A percentile compares a stretch with the other conserved stretches of the same genome.
phyloP scores from a whole-genome alignment of 2,329 filamentous ascomycete genomes.

The Delphinella strobiligena region DNA sequence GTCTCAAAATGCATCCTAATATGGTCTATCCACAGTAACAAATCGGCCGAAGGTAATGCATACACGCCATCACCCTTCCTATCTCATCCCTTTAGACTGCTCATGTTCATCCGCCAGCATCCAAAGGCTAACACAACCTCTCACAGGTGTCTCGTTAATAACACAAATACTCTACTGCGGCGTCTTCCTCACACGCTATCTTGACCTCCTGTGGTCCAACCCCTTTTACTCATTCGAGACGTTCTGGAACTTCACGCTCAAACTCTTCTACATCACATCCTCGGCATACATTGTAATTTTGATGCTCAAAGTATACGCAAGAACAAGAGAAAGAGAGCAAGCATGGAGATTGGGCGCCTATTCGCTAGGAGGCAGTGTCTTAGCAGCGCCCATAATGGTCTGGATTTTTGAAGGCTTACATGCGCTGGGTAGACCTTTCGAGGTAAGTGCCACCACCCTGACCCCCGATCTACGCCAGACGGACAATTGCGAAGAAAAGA shows the following conservation, averaged over 20 bases:
- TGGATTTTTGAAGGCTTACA: conserved; percentile 46
- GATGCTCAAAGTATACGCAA: conserved; percentile 76
- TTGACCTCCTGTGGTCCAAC: conserved; percentile 55
- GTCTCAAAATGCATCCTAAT: conserved; percentile 55
- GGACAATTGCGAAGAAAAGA: not conserved
- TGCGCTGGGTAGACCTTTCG: conserved; percentile 10
- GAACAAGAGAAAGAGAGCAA: conserved; percentile 80
- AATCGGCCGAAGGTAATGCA: conserved; percentile 11
- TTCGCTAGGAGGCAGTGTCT: conserved; percentile 51
- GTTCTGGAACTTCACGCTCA: conserved; percentile 68
- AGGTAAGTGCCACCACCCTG: no score
- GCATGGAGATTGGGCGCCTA: conserved; percentile 82
- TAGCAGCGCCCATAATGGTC: conserved; percentile 61
- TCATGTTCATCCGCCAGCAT: not conserved
- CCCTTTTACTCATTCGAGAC: conserved; percentile 22
- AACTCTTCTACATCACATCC: conserved; percentile 76
- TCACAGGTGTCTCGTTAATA: conserved; percentile 79
- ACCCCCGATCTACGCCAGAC: not conserved
- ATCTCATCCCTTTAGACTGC: not conserved
- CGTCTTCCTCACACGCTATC: conserved; percentile 79
- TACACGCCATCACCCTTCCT: not conserved
- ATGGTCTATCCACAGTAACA: conserved; percentile 11
- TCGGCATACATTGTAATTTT: conserved; percentile 77
- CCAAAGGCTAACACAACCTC: conserved; percentile 55
- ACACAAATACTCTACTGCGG: conserved; percentile 77